phyloP scores from a whole-genome alignment of 2,329 filamentous ascomycete species.

The Pseudogymnoascus sp. region DNA sequence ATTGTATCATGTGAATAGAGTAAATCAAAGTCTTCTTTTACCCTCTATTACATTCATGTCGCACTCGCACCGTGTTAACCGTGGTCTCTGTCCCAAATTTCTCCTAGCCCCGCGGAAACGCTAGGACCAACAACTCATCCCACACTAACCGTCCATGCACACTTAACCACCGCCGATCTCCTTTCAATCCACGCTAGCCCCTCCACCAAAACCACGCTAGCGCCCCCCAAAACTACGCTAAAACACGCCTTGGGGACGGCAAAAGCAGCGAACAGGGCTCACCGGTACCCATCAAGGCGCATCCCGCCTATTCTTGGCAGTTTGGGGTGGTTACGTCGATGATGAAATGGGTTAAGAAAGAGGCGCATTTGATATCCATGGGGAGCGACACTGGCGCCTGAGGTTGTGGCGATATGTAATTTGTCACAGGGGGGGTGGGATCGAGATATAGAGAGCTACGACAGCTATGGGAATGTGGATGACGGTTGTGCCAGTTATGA shows the following conservation, averaged over 20 bases:
- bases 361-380: too few relatives aligned
- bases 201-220: neutral
- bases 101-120: neutral
- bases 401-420: too few relatives aligned
- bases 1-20: neutral
- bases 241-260: conserved; percentile 3
- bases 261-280: neutral
- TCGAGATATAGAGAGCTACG: neutral
- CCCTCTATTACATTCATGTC: too few relatives aligned
- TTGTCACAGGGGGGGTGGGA: neutral
- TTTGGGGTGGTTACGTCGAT: neutral
- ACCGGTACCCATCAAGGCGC: neutral
- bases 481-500: neutral
- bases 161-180: neutral
- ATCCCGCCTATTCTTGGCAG: neutral
- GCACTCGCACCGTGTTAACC: too few relatives aligned
- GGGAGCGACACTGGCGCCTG: too few relatives aligned
- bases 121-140: neutral
- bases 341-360: neutral
- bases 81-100: neutral
- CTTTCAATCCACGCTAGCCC: neutral
- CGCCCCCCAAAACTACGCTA: neutral
- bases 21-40: too few relatives aligned
- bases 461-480: too few relatives aligned
- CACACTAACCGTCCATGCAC: neutral